Evolutionary conservation across 2,329 filamentous ascomycete species (phyloP).

Genomic region (Neofusicoccum ribis): DNA sequence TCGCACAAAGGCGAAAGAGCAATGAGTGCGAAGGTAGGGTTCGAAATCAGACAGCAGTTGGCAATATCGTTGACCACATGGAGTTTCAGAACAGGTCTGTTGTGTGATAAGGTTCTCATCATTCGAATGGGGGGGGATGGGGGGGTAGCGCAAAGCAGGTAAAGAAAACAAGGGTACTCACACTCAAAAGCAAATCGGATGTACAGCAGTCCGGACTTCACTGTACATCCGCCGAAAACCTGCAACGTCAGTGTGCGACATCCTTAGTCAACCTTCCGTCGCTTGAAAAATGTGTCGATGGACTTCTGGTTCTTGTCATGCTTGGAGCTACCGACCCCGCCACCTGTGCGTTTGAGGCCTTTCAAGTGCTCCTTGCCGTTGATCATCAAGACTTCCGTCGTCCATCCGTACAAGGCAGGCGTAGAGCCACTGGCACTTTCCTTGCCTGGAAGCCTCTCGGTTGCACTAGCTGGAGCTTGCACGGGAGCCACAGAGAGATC

Average conservation of each 20-base stretch:
- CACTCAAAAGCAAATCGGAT: slow-evolving; percentile 27
- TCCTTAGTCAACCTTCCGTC: slow-evolving; percentile 45
- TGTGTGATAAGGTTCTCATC: slow-evolving; percentile 65
- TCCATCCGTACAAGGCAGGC: slow-evolving; percentile 40
- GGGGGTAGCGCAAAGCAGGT: slow-evolving; percentile 21
- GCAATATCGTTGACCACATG: slow-evolving; percentile 71
- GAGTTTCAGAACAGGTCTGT: slow-evolving; percentile 79
- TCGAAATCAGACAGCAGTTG: slow-evolving; percentile 76
- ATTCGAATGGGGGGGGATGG: slow-evolving; percentile 43
- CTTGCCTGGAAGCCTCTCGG: neutral
- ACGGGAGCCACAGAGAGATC: neutral
- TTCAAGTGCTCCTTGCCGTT: slow-evolving; percentile 72
- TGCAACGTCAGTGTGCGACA: neutral
- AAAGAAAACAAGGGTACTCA: slow-evolving; percentile 18
- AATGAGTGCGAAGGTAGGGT: neutral
- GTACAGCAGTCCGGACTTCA: neutral
- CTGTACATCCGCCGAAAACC: neutral
- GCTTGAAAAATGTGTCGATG: slow-evolving; percentile 76
- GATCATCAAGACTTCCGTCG: slow-evolving; percentile 58
- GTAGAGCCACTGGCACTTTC: neutral
- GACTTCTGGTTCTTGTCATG: slow-evolving; percentile 76
- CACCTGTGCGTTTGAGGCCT: slow-evolving; percentile 74
- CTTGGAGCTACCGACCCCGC: slow-evolving; percentile 76
- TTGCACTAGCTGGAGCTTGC: neutral
- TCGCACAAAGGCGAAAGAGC: neutral